A percentile compares a stretch with the other conserved stretches of the same genome.
Evolutionary conservation across 768 basidiomycete genomes (phyloP).

Genomic region (Dioszegia crocea): DNA sequence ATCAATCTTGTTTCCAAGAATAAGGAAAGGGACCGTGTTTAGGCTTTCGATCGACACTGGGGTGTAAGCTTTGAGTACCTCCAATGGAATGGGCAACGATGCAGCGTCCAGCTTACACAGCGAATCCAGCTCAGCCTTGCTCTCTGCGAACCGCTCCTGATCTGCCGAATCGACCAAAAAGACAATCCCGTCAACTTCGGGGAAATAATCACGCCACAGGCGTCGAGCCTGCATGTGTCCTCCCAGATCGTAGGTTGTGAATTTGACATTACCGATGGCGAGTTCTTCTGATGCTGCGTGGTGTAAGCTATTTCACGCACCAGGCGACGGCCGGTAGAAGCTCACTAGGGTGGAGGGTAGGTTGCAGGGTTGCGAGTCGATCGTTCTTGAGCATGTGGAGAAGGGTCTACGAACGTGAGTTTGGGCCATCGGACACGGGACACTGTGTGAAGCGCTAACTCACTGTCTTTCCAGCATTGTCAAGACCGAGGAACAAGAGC

Average conservation of each 20-base stretch:
- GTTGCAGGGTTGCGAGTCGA: constrained; percentile 92
- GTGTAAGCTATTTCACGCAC: background rate
- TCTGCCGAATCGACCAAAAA: constrained; percentile 98
- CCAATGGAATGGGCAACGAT: background rate
- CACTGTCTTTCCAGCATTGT: constrained; percentile 99
- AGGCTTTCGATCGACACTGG: constrained; percentile 85
- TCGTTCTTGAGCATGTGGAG: constrained; percentile 99
- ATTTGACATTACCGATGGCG: constrained; percentile 97
- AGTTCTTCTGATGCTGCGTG: constrained; percentile 92
- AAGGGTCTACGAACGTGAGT: constrained; percentile 62
- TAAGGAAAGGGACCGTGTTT: constrained; percentile 91
- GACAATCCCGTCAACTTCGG: constrained; percentile 96
- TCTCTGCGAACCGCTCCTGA: constrained; percentile 91
- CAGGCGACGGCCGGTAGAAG: constrained; percentile 6
- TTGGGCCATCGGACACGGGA: background rate
- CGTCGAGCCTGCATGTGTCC: constrained; percentile 98
- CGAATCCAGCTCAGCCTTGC: constrained; percentile 94
- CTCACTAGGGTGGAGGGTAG: constrained; percentile 95
- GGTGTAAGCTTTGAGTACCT: background rate
- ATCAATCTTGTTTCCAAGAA: constrained; percentile 99
- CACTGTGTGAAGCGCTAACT: constrained; percentile 34
- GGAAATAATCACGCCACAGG: constrained; percentile 99
- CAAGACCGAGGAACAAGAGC: constrained; percentile 96
- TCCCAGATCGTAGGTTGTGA: constrained; percentile 96
- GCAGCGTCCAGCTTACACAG: constrained; percentile 58